Percentiles rank a stretch among this genome's conserved stretches.
phyloP scores from a whole-genome alignment of 225 moss, liverwort and hornwort species.

The Climacium dendroides region DNA sequence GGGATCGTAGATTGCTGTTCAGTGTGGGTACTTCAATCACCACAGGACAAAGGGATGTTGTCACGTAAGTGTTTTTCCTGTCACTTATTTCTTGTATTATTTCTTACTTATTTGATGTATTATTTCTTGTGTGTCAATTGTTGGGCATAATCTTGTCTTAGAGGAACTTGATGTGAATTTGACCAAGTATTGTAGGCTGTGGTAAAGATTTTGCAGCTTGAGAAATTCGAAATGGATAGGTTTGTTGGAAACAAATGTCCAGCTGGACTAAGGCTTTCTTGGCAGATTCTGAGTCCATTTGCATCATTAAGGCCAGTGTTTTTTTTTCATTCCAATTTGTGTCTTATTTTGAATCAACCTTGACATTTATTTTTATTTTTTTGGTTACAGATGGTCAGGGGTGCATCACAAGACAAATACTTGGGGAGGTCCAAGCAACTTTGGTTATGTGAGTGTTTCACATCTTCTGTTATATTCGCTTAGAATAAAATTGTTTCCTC shows the following conservation, averaged over 20 bases:
- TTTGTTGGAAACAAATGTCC: neutral
- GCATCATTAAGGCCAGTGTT: neutral
- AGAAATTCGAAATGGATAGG: neutral
- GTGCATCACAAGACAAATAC: conserved; percentile 59
- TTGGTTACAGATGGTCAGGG: conserved; percentile 45
- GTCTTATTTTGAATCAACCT: neutral
- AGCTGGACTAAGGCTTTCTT: neutral
- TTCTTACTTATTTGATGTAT: neutral
- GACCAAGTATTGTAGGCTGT: neutral
- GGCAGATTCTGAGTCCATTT: neutral
- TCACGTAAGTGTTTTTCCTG: conserved; percentile 27
- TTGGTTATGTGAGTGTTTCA: conserved; percentile 39
- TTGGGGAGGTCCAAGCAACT: conserved; percentile 46
- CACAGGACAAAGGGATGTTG: conserved; percentile 45
- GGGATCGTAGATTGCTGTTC: conserved; percentile 57
- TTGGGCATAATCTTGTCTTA: neutral
- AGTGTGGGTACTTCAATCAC: conserved; percentile 57
- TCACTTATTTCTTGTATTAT: neutral
- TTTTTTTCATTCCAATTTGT: neutral
- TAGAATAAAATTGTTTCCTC: neutral
- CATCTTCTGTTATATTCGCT: neutral
- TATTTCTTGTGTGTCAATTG: neutral
- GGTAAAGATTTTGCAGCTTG: neutral
- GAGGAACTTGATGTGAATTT: neutral
- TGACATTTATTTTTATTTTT: neutral